Evolutionary conservation across 1,139 yeast species (phyloP).

Genomic region (Taphrina deformans): DNA sequence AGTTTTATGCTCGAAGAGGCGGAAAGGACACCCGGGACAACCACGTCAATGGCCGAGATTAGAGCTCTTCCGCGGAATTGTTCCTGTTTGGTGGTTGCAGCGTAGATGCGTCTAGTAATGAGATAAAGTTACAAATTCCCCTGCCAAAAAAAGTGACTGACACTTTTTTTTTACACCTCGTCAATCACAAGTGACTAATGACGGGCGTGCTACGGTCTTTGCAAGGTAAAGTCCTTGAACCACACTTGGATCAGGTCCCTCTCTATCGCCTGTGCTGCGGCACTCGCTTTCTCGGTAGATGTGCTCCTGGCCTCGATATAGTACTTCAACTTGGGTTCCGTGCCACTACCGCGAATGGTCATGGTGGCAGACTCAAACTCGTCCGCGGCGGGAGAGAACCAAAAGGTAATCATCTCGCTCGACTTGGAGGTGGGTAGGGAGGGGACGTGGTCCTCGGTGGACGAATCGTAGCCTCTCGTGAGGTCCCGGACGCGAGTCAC

Average conservation of each 20-base stretch:
- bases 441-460: slow-evolving; percentile 54
- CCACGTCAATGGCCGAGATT: slow-evolving; percentile 26
- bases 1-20: slow-evolving; percentile 58
- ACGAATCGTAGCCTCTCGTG: slow-evolving; percentile 75
- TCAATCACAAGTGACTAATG: too few species aligned
- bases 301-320: slow-evolving; percentile 59
- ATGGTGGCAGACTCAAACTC: slow-evolving; percentile 54
- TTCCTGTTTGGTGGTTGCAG: background rate
- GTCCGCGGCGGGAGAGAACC: slow-evolving; percentile 43
- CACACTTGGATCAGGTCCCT: background rate
- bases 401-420: slow-evolving; percentile 84
- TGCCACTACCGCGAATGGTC: slow-evolving; percentile 92
- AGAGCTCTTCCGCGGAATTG: background rate
- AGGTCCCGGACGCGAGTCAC: slow-evolving; percentile 77
- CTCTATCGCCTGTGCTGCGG: slow-evolving; percentile 12
- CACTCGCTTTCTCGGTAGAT: background rate
- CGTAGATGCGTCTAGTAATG: slow-evolving; percentile 4
- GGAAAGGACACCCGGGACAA: slow-evolving; percentile 30
- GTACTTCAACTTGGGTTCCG: slow-evolving; percentile 91
- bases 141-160: too few species aligned
- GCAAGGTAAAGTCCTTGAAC: slow-evolving; percentile 7
- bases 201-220: background rate
- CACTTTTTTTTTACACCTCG: too few species aligned
- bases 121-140: background rate
- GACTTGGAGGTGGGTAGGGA: slow-evolving; percentile 65